A percentile compares a stretch with the other conserved stretches of the same genome.
Conservation (phyloP, 805 yeast genomes). For the Pichia eremophila region DNA sequence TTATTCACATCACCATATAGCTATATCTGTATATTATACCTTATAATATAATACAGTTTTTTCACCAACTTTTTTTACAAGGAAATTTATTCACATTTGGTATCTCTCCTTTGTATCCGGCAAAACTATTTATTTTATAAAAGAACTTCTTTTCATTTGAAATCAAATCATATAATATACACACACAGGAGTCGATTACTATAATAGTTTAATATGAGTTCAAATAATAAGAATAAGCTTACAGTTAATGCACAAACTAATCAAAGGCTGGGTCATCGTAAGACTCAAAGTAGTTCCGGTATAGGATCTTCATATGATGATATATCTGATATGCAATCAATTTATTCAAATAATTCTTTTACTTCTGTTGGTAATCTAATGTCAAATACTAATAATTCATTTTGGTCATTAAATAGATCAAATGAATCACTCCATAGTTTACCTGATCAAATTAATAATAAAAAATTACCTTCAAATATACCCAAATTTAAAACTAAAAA, state of each 20-base stretch:
- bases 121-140: too few species aligned
- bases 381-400: background rate
- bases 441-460: background rate
- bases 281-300: background rate
- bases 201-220: too few species aligned
- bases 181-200: too few species aligned
- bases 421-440: constrained; percentile 8
- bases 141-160: too few species aligned
- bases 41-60: too few species aligned
- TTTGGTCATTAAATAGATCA: constrained; percentile 1
- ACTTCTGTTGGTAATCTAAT: background rate
- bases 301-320: background rate
- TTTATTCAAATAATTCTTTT: constrained; percentile 2
- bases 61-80: too few species aligned
- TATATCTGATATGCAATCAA: background rate
- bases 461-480: background rate
- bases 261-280: background rate
- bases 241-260: background rate
- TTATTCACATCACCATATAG: too few species aligned
- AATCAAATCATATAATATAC: too few species aligned
- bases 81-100: too few species aligned
- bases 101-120: too few species aligned
- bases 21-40: too few species aligned
- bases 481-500: background rate
- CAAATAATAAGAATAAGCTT: background rate